Evolutionary conservation across 2,329 filamentous ascomycete genomes (phyloP), one percentile per base, ranked within the genome.

Genomic region (Beauveria bassiana): DNA sequence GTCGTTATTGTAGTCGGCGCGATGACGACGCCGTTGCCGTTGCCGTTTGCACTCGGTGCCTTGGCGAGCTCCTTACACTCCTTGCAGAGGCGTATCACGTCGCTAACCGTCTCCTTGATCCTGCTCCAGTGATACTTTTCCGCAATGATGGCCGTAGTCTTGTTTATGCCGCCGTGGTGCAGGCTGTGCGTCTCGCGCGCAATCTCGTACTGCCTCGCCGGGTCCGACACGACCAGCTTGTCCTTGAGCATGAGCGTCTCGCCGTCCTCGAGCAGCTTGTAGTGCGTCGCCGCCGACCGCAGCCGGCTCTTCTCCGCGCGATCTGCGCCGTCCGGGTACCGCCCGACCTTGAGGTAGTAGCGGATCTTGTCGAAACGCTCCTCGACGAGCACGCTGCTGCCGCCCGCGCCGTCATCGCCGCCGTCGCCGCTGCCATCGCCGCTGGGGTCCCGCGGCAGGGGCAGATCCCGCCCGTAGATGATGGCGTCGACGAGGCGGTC

Each of bases 281-380:
- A 98, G 76, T 98, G 93, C 22, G 92, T 96, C 46, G 93, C 93
- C 53, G 93, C 93, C 75, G 90, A 96, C 68, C 95, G 86, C 61
- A 99, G 85, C 68, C 93, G 89, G 77, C 89, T 93, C 83, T 98
- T 98, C 76, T 98, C 95, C 62, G 93, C 93, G 63, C 93, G 86
- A 79, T 97, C 92, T 71, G 93, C 93, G 65, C 93, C 93, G 69
- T 88, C 87, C 63, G 95, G 95, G 74, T 99, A 98, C 74, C 93
- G 91, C 71, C 88, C 89, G 74, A 93, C 91, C 77, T 96, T 96
- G 71, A 98, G 86, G 76, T 98, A 98, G 80, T 90, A 98, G 71
- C 93, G 89, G 73, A 98, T 98, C 81, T 97, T 97, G 80, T 97
- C 93, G 80, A 98, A 98, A 68, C 95, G 90, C 78, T 97, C 93